These are phyloP conservation scores for Eucalyptus globulus DNA, from an alignment of 345 rosid genomes.

Conservation along the genomic window DNA sequence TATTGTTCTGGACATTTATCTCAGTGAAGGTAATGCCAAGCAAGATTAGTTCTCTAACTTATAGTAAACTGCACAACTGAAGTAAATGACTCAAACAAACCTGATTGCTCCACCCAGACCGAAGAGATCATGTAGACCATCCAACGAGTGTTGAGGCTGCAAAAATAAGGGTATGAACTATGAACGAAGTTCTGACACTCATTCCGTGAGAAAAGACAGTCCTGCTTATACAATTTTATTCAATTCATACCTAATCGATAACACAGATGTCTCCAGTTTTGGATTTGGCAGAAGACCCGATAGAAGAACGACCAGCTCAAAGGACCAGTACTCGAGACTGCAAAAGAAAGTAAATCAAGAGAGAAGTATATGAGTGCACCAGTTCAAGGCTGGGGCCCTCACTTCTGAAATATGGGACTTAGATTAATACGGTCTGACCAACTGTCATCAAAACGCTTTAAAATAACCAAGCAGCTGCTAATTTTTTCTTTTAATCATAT, in stretches of 20 bases:
- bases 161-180: not conserved
- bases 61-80: not conserved
- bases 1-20: not conserved
- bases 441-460: not conserved
- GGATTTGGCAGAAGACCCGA: not conserved
- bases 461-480: not conserved
- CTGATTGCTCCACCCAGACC: conserved; percentile 64
- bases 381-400: not conserved
- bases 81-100: conserved; percentile 1
- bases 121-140: conserved; percentile 58
- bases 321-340: conserved; percentile 8
- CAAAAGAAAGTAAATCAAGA: not conserved
- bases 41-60: not conserved
- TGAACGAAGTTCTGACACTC: not conserved
- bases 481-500: not conserved
- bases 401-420: not conserved
- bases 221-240: not conserved
- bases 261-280: not conserved
- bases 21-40: not conserved
- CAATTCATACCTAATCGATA: not conserved
- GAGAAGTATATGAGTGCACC: not conserved
- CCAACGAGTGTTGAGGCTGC: conserved; percentile 60
- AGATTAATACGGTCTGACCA: not conserved
- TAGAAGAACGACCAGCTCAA: not conserved
- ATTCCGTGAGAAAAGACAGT: not conserved